Base-by-base conservation (phyloP, 345 rosid species). In the Linum tenue region DNA sequence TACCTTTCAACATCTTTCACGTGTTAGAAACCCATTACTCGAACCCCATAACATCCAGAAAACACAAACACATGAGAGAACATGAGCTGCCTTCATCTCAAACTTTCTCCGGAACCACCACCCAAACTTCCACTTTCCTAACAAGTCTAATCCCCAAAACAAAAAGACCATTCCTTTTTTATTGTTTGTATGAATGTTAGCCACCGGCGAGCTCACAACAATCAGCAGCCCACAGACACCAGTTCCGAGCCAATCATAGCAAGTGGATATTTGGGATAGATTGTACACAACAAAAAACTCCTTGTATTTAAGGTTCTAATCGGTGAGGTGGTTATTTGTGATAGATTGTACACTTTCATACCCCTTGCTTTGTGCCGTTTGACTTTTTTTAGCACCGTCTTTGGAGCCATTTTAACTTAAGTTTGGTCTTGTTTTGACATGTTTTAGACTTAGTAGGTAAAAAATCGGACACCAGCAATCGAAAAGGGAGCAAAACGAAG, bases 171-270 rank as follows among this genome's bases (percentile, higher is more conserved):
- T 22, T 22, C 31, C 31, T 22, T 22, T 22, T 22, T 22, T 22
- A 22, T 22, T 22, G 31, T 22, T 22, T 0, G 31, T 58, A 61
- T 64, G 76, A 82, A 83, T 85, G 87, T 63, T 79, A 69, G 74
- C 73, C 37, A 40, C 65, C 55, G 64, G 65, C 22, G 82, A 76
- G 22, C 69, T 61, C 60, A 15, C 59, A 51, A 11, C 56, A 73
- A 37, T 50, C 75, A 62, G 59, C 35, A 44, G 57, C 69, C 56
- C 69, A 74, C 72, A 39, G 11, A 22, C 31, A 22, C 63, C 75
- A 12, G 82, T 76, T 69, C 75, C 73, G 51, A 74, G 70, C 78
- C 69, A 67, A 53, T 36, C 70, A 22, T 22, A 22, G 31, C 31
- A 22, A 22, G 31, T 22, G 31, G 31, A 22, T 22, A 22, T 22